phyloP scores from a whole-genome alignment of 495 filamentous ascomycete species.

The Penicillium canescens region DNA sequence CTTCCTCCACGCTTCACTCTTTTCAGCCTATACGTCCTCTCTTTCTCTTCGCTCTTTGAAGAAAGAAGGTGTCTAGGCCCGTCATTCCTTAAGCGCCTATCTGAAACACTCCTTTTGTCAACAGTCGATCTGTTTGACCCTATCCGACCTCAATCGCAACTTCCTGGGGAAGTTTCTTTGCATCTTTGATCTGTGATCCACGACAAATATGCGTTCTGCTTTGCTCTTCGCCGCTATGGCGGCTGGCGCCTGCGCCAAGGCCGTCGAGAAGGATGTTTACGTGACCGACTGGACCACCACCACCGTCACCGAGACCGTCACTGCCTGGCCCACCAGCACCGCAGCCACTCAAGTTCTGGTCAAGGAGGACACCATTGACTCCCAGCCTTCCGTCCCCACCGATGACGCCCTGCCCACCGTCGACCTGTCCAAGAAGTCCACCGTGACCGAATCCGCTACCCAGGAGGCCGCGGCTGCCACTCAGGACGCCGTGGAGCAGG shows the following conservation, averaged over 20 bases:
- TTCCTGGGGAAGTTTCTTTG: conserved; percentile 44
- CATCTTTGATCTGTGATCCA: conserved; percentile 29
- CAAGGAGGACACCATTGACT: conserved; percentile 10
- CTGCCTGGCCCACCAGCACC: conserved; percentile 35
- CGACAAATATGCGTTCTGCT: conserved; percentile 67
- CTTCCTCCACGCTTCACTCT: conserved; percentile 18
- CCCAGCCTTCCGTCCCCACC: conserved; percentile 8
- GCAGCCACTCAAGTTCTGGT: conserved; percentile 8
- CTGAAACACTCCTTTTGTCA: conserved; percentile 24
- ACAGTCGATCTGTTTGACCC: conserved; percentile 44
- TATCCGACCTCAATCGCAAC: conserved; percentile 13
- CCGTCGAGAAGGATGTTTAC: conserved; percentile 54
- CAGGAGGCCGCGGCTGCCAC: neutral
- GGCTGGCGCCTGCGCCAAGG: conserved; percentile 59
- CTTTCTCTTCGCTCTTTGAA: conserved; percentile 36
- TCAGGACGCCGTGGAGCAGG: conserved; percentile 5
- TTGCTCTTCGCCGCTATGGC: conserved; percentile 62
- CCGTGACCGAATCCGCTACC: conserved; percentile 18
- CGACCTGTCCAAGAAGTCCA: conserved; percentile 21
- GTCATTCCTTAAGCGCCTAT: conserved; percentile 39
- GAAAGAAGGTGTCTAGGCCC: conserved; percentile 37
- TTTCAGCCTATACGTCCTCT: conserved; percentile 15
- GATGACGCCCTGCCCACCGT: conserved; percentile 7
- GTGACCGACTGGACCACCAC: conserved; percentile 57
- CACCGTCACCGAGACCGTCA: conserved; percentile 64